Base-by-base conservation (phyloP, 2,329 filamentous ascomycete genomes). In the Aspergillus sp. region DNA sequence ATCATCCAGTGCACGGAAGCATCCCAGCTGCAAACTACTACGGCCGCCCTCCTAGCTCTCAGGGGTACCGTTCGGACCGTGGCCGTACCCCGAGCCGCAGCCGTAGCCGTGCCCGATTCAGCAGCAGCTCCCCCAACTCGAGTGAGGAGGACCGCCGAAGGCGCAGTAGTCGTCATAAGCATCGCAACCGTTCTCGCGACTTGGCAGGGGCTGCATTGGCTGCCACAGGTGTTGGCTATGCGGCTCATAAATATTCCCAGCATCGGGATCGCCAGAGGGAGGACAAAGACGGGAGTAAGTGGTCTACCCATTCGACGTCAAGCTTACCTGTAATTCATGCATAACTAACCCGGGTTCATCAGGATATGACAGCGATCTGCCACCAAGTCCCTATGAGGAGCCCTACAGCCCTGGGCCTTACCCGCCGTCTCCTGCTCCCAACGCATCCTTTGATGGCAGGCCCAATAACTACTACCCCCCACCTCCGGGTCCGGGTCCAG, bases 1-100 rank as follows among this genome's bases (percentile, higher is more conserved):
- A 82, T 68, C 82, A 84, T 67, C 85, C 85, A 7, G 83, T 88
- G 55, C 81, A 84, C 64, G 81, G 82, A 65, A 83, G 83, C 65
- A 78, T 79, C 49, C 77, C 74, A 23, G 67, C 75, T 25, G 76
- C 75, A 52, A 75, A 79, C 60, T 79, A 80, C 61, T 78, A 80
- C 60, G 75, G 78, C 23, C 73, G 76, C 23, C 74, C 77, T 2
- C 59, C 67, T 25, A 75, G 70, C 49, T 71, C 67, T 37, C 71
- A 72, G 21, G 70, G 69, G 5, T 78, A 76, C 59, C 76, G 77
- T 62, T 69, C 69, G 14, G 73, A 75, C 31, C 74, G 73, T 21
- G 74, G 73, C 62, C 78, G 79, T 58, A 80, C 79, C 61, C 78
- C 80, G 27, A 80, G 77, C 58, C 75, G 79, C 52, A 77, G 79